Conservation (phyloP, 2,329 filamentous ascomycete genomes). For the Eutypella sp. region DNA sequence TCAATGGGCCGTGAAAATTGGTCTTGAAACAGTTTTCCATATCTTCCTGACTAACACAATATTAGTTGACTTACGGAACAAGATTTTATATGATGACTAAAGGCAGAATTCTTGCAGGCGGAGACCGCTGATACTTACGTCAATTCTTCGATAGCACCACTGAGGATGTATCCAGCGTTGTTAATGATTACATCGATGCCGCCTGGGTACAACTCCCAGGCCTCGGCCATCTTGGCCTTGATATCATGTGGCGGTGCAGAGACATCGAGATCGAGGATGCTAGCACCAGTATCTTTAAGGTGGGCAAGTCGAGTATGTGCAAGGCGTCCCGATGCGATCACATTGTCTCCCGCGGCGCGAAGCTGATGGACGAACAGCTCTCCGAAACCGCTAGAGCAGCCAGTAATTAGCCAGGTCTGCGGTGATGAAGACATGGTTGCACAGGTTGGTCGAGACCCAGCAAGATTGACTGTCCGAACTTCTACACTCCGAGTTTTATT, state of each 20-base stretch:
- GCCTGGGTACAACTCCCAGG: constrained; percentile 15
- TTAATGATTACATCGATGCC: constrained; percentile 34
- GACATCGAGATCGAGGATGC: constrained; percentile 26
- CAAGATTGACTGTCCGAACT: too few relatives aligned
- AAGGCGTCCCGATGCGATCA: constrained; percentile 37
- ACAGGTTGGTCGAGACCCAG: too few relatives aligned
- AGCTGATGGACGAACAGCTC: constrained; percentile 31
- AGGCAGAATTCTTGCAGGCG: too few relatives aligned
- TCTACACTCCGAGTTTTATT: too few relatives aligned
- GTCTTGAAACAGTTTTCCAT: constrained; percentile 17
- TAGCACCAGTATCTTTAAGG: constrained; percentile 28
- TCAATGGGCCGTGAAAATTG: constrained; percentile 30
- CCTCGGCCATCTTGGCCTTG: constrained; percentile 15
- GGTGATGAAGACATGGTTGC: too few relatives aligned
- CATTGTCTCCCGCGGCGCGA: constrained; percentile 30
- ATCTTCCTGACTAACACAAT: constrained; percentile 11
- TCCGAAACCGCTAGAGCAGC: constrained; percentile 38
- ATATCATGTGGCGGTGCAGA: constrained; percentile 16
- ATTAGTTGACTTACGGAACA: neutral
- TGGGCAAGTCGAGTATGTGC: constrained; percentile 26
- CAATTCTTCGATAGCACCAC: constrained; percentile 25
- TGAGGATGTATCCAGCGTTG: constrained; percentile 32
- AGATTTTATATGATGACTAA: neutral
- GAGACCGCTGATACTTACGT: constrained; percentile 14
- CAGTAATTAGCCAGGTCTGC: constrained; percentile 35